Evolutionary conservation across 129 eudicot species (phyloP).

Genomic region (Apium graveolens): DNA sequence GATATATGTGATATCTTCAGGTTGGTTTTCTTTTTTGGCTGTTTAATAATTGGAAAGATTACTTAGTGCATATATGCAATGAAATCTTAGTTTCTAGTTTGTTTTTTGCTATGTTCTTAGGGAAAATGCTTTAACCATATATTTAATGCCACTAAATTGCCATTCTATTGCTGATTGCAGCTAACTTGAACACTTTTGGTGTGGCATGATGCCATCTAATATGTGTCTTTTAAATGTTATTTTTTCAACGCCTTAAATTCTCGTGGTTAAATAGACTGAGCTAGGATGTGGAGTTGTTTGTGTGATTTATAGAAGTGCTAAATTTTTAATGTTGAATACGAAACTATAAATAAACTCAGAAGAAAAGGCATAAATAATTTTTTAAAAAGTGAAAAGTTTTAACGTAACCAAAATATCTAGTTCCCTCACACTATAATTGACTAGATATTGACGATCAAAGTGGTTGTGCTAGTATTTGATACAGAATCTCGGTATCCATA

Average conservation of each 20-base stretch:
- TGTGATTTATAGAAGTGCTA: neutral
- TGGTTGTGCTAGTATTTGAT: neutral
- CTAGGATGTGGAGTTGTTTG: neutral
- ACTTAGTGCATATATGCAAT: neutral
- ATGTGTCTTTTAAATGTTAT: no score
- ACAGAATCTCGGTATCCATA: neutral
- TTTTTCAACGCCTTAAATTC: neutral
- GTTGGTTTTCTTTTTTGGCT: constrained; percentile 23
- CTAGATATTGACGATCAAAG: neutral
- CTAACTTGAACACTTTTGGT: neutral
- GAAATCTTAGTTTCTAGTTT: neutral
- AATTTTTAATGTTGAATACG: no score
- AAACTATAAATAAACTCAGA: neutral
- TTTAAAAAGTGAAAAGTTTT: neutral
- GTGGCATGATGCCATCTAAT: neutral
- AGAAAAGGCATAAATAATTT: neutral
- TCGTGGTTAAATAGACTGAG: neutral
- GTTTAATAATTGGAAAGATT: neutral
- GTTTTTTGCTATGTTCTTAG: neutral
- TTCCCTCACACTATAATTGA: no score
- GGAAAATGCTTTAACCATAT: neutral
- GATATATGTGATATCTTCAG: constrained; percentile 62
- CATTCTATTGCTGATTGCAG: no score
- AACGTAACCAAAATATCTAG: neutral
- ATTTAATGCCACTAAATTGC: neutral